phyloP scores from a whole-genome alignment of 2,329 filamentous ascomycete species.

The Alternaria arborescens region DNA sequence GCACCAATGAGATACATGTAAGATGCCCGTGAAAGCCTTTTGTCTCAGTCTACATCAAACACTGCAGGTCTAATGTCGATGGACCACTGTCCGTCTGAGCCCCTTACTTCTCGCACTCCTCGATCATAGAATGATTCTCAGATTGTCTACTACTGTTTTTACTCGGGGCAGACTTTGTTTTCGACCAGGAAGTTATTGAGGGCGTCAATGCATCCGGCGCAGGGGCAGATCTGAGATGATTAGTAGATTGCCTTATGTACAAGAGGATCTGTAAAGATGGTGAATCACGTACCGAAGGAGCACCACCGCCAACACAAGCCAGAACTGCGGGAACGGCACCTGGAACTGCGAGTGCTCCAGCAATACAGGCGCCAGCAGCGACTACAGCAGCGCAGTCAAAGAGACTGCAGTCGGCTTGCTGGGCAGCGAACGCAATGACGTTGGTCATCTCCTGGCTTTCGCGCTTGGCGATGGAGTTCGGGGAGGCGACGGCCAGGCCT shows the following conservation, averaged over 20 bases:
- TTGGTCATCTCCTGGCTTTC: constrained; percentile 15
- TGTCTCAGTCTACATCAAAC: background rate
- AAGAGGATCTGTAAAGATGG: background rate
- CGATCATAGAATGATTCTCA: background rate
- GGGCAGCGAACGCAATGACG: constrained; percentile 15
- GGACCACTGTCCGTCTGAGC: background rate
- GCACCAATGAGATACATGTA: constrained; percentile 5
- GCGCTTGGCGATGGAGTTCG: constrained; percentile 12
- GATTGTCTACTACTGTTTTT: background rate
- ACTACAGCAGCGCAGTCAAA: constrained; percentile 17
- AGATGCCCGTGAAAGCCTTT: background rate
- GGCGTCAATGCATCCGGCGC: constrained; percentile 13
- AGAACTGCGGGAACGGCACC: constrained; percentile 10
- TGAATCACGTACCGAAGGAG: constrained; percentile 12
- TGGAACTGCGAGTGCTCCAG: constrained; percentile 6
- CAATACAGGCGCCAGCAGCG: constrained; percentile 14
- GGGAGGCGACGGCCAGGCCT: constrained; percentile 14
- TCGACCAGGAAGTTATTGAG: constrained; percentile 16
- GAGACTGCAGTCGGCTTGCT: constrained; percentile 13
- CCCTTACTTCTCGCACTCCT: background rate
- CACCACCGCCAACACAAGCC: constrained; percentile 8
- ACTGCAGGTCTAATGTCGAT: background rate
- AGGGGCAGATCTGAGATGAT: constrained; percentile 11
- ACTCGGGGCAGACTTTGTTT: constrained; percentile 11
- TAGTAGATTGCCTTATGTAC: background rate